These are phyloP conservation scores for Neurospora sp. DNA, from an alignment of 495 filamentous ascomycete genomes.

Conservation along the genomic window DNA sequence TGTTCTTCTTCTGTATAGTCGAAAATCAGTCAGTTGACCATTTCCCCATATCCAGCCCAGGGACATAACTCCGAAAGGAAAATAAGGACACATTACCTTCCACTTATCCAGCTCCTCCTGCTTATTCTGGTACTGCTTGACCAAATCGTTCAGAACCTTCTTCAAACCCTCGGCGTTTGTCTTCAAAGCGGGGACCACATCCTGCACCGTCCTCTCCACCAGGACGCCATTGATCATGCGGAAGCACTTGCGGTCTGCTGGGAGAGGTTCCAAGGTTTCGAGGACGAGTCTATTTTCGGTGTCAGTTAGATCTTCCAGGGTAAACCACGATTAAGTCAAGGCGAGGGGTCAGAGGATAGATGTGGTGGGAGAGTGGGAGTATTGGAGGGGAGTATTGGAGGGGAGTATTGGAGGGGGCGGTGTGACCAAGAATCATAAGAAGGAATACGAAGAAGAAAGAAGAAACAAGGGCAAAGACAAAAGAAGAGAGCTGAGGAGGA, in stretches of 20 bases:
- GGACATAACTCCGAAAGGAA: not conserved
- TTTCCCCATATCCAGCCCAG: not conserved
- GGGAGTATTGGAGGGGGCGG: too few relatives aligned
- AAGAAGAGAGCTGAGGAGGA: too few relatives aligned
- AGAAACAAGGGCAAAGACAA: too few relatives aligned
- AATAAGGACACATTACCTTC: constrained; percentile 60
- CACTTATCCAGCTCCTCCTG: constrained; percentile 94
- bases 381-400: too few relatives aligned
- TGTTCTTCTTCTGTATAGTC: constrained; percentile 83
- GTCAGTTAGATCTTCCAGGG: not conserved
- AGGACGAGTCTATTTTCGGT: constrained; percentile 69
- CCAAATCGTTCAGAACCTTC: constrained; percentile 88
- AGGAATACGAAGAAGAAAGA: too few relatives aligned
- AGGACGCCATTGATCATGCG: constrained; percentile 97
- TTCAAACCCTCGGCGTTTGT: constrained; percentile 84
- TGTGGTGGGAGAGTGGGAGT: too few relatives aligned
- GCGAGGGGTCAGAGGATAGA: too few relatives aligned
- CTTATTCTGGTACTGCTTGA: constrained; percentile 95
- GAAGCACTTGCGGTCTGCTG: constrained; percentile 88
- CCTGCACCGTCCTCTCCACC: constrained; percentile 84
- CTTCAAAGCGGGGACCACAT: constrained; percentile 80
- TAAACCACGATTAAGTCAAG: too few relatives aligned
- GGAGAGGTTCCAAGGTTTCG: constrained; percentile 79
- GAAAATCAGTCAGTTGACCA: constrained; percentile 10
- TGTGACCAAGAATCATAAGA: too few relatives aligned